Conservation (phyloP, 1,139 yeast species). For the Suhomyces panamericanus region DNA sequence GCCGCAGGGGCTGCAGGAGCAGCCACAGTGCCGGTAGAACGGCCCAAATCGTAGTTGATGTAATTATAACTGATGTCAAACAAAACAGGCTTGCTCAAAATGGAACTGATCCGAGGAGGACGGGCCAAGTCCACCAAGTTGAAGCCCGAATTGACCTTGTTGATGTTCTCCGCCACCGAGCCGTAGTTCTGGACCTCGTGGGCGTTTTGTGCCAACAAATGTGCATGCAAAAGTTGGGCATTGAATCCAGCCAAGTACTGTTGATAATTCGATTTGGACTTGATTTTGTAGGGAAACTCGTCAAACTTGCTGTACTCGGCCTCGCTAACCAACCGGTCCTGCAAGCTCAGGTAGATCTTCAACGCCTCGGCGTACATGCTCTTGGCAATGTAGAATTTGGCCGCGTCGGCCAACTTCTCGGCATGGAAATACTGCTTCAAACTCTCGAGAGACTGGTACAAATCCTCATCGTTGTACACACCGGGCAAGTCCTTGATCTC, state of each 20-base stretch:
- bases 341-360: slow-evolving; percentile 47
- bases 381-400: slow-evolving; percentile 49
- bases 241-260: slow-evolving; percentile 30
- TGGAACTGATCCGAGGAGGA: slow-evolving; percentile 47
- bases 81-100: slow-evolving; percentile 80
- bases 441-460: slow-evolving; percentile 53
- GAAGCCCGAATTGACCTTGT: slow-evolving; percentile 42
- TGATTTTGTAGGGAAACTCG: slow-evolving; percentile 41
- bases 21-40: slow-evolving; percentile 13
- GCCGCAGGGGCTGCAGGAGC: slow-evolving; percentile 11
- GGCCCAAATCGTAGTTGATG: slow-evolving; percentile 47
- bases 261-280: slow-evolving; percentile 35
- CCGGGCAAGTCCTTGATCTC: slow-evolving; percentile 83
- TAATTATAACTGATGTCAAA: slow-evolving; percentile 89
- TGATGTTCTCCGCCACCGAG: slow-evolving; percentile 49
- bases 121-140: slow-evolving; percentile 51
- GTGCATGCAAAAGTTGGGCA: slow-evolving; percentile 39
- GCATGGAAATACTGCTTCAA: slow-evolving; percentile 49
- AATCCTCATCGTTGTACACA: slow-evolving; percentile 79
- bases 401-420: slow-evolving; percentile 45
- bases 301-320: slow-evolving; percentile 26
- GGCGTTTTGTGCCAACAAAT: slow-evolving; percentile 53
- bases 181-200: slow-evolving; percentile 19
- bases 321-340: slow-evolving; percentile 20
- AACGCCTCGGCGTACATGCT: slow-evolving; percentile 55